Conservation (phyloP, 495 filamentous ascomycete genomes). For the Neurospora sublineolata region DNA sequence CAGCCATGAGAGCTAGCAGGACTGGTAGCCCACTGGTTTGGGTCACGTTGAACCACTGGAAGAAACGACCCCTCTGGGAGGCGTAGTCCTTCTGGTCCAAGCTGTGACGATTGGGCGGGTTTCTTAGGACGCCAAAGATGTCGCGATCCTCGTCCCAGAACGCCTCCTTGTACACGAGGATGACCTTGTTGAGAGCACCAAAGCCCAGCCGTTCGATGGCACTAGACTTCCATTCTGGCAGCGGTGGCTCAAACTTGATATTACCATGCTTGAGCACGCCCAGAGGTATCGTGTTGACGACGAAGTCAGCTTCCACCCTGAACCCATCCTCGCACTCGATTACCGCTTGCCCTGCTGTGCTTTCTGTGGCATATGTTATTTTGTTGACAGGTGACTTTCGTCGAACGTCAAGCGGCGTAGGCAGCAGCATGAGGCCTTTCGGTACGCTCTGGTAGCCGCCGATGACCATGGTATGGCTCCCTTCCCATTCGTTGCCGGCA, state of each 20-base stretch:
- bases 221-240: constrained; percentile 75
- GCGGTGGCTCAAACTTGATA: constrained; percentile 67
- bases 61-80: constrained; percentile 65
- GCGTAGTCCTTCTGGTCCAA: constrained; percentile 42
- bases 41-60: constrained; percentile 93
- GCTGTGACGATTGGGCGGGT: constrained; percentile 43
- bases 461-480: constrained; percentile 80
- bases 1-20: constrained; percentile 88
- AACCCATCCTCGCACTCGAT: constrained; percentile 75
- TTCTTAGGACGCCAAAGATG: constrained; percentile 84
- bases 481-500: constrained; percentile 93
- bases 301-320: constrained; percentile 64
- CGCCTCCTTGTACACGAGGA: constrained; percentile 75
- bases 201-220: constrained; percentile 85
- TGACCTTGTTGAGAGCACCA: constrained; percentile 88
- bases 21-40: constrained; percentile 80
- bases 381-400: constrained; percentile 55
- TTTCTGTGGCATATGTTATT: constrained; percentile 52
- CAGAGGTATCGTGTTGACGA: constrained; percentile 80
- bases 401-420: constrained; percentile 67
- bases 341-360: constrained; percentile 29
- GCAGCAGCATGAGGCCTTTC: constrained; percentile 63
- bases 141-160: constrained; percentile 93
- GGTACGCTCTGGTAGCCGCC: constrained; percentile 90
- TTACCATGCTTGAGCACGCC: constrained; percentile 73